phyloP scores from a whole-genome alignment of 306 rosid species.

The Canavalia ensiformis region DNA sequence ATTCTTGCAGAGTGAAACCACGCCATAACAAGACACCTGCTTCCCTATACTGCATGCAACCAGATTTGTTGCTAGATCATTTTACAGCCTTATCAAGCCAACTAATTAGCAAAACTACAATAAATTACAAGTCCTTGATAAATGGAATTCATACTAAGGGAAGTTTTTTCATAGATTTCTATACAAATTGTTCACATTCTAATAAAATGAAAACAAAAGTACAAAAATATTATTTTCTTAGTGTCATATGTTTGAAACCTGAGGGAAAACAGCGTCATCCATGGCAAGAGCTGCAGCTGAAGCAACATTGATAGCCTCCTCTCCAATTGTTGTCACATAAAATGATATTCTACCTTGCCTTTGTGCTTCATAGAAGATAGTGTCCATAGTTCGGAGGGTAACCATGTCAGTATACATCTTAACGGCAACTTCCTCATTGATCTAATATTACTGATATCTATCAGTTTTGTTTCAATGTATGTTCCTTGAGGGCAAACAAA shows the following conservation, averaged over 20 bases:
- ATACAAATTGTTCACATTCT: constrained; percentile 2
- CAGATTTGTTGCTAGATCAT: constrained; percentile 27
- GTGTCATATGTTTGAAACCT: constrained; percentile 60
- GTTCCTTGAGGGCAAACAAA: constrained; percentile 1
- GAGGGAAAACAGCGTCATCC: constrained; percentile 84
- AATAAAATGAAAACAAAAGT: constrained; percentile 24
- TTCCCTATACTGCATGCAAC: constrained; percentile 81
- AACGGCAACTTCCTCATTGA: constrained; percentile 64
- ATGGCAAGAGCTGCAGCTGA: constrained; percentile 85
- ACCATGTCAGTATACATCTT: constrained; percentile 86
- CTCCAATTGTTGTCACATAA: constrained; percentile 78
- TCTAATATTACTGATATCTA: constrained; percentile 54
- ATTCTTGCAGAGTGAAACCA: constrained; percentile 87
- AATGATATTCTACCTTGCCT: constrained; percentile 96
- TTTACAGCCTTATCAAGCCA: constrained; percentile 22
- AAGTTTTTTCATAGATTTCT: neutral
- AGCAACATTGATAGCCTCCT: constrained; percentile 89
- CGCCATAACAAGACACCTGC: constrained; percentile 93
- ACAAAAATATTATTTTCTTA: neutral
- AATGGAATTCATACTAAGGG: constrained; percentile 6
- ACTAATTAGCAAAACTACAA: constrained; percentile 6
- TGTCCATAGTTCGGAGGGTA: constrained; percentile 90
- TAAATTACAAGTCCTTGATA: constrained; percentile 5
- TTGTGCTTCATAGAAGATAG: constrained; percentile 88
- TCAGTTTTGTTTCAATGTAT: constrained; percentile 15